A percentile compares a stretch with the other conserved stretches of the same genome.
Conservation (phyloP, 2,329 filamentous ascomycete genomes). For the Colletotrichum spinosum region DNA sequence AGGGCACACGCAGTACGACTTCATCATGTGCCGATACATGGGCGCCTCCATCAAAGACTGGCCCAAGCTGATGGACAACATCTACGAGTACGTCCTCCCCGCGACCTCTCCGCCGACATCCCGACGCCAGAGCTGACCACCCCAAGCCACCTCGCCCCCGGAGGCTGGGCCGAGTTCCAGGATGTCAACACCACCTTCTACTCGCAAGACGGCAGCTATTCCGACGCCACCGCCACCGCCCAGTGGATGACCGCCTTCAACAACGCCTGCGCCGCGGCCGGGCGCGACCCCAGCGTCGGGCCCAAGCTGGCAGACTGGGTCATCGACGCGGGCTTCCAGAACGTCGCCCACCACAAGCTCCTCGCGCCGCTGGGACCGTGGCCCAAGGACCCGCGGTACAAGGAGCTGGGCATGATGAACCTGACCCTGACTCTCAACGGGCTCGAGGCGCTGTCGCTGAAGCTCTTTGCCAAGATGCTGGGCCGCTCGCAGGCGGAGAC, state of each 20-base stretch:
- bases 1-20: constrained; percentile 49
- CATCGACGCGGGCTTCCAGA: constrained; percentile 51
- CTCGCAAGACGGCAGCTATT: constrained; percentile 41
- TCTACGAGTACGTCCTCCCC: constrained; percentile 36
- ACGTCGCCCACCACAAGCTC: constrained; percentile 45
- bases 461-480: constrained; percentile 45
- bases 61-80: constrained; percentile 26
- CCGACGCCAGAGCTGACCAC: too few species aligned
- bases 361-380: constrained; percentile 50
- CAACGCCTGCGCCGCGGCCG: constrained; percentile 40
- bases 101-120: too few species aligned
- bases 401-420: constrained; percentile 46
- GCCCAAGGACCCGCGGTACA: constrained; percentile 46
- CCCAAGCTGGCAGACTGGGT: constrained; percentile 48
- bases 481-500: constrained; percentile 43
- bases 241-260: constrained; percentile 40
- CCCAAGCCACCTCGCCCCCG: constrained; percentile 49
- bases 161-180: constrained; percentile 47
- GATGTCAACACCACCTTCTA: constrained; percentile 40
- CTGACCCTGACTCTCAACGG: constrained; percentile 39
- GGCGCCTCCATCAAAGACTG: constrained; percentile 26
- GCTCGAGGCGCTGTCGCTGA: constrained; percentile 41
- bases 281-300: constrained; percentile 47
- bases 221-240: constrained; percentile 12
- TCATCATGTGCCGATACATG: constrained; percentile 44